Conservation (phyloP, 1,284 basidiomycete genomes). For the Sanguinoderma infundibulare region DNA sequence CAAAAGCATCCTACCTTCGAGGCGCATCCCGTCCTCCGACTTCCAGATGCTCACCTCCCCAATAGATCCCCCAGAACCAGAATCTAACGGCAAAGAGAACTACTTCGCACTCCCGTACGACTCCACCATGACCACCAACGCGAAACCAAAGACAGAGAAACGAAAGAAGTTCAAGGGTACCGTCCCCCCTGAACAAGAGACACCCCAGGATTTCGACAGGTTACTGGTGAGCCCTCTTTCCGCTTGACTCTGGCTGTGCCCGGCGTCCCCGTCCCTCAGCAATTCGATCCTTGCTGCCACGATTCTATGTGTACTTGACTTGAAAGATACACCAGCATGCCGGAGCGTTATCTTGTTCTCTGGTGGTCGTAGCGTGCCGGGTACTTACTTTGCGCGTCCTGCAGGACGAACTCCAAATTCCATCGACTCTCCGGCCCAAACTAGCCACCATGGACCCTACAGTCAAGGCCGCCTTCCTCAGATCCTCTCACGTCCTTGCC, state of each 20-base stretch:
- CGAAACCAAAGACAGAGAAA: conserved; percentile 33
- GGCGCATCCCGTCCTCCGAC: conserved; percentile 61
- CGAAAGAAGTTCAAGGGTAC: conserved; percentile 40
- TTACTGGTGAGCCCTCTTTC: conserved; percentile 56
- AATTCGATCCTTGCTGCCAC: conserved; percentile 17
- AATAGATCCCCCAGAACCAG: conserved; percentile 40
- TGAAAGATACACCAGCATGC: too few species aligned
- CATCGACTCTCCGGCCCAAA: conserved; percentile 74
- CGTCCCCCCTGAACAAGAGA: conserved; percentile 41
- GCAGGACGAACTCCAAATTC: conserved; percentile 89
- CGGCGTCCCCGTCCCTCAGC: neutral
- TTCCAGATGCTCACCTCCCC: conserved; percentile 72
- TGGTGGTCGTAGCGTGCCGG: too few species aligned
- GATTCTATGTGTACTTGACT: neutral
- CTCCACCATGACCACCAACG: conserved; percentile 26
- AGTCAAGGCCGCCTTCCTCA: conserved; percentile 90
- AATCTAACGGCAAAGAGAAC: conserved; percentile 67
- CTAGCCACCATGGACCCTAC: conserved; percentile 77
- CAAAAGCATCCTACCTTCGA: conserved; percentile 72
- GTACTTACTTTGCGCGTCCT: conserved; percentile 5
- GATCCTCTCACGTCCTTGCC: conserved; percentile 75
- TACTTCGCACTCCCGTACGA: conserved; percentile 39
- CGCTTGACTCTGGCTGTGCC: neutral
- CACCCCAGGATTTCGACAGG: conserved; percentile 69
- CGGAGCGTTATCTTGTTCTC: too few species aligned